Evolutionary conservation across 768 basidiomycete species (phyloP), one percentile per base, ranked within the genome.

Genomic region (Hygrophoropsis aurantiaca): DNA sequence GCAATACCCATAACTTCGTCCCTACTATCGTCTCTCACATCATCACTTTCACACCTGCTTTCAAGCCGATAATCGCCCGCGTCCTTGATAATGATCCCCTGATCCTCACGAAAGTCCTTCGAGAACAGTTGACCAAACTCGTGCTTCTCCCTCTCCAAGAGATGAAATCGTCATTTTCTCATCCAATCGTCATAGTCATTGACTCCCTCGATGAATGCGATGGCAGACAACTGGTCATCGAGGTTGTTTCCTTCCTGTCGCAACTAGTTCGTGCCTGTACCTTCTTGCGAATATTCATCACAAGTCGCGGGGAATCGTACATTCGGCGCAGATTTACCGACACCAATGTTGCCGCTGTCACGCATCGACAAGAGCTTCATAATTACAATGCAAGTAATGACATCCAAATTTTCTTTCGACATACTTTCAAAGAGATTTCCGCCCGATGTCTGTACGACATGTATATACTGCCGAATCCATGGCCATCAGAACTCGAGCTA

Each of bases 11-110:
- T 18, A 42, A 46, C 4, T 51, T 71, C 18, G 58, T 69, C 23
- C 50, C 67, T 0, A 66, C 68, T 0, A 54, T 71, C 26, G 65
- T 63, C 4, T 64, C 57, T 39, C 67, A 70, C 43, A 42, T 69
- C 16, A 46, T 59, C 23, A 44, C 19, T 18, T 47, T 39, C 5
- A 42, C 53, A 2, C 58, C 63, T 2, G 49, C 42, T 9, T 42
- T 62, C 20, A 49, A 40, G 11, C 49, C 44, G 2, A 46, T 54
- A 8, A 38, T 65, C 21, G 42, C 58, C 5, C 34, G 43, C 5
- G 57, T 52, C 9, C 58, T 64, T 20, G 50, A 59, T 15, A 19
- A 27, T 23, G 56, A 65, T 18, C 38, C 52, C 20, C 49, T 53
- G 3, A 55, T 60, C 39, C 55, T 61, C 3, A 49, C 51, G 5